Base-by-base conservation (phyloP, 116 monocot species). In the Iris pallida region DNA sequence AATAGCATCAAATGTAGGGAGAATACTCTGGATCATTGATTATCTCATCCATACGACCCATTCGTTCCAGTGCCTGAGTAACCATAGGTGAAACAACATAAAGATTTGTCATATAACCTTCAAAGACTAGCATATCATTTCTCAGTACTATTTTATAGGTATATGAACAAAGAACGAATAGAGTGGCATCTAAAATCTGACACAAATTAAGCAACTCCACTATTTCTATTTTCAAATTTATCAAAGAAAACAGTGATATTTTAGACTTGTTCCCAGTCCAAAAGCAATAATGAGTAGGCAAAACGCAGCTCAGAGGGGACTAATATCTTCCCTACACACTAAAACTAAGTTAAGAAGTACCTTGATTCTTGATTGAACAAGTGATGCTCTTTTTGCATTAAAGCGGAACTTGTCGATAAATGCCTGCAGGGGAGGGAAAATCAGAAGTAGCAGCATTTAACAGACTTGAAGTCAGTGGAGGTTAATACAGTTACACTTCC, bases 361-460 rank as follows among this genome's bases (percentile, higher is more conserved):
- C 98, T 98, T 98, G 71, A 98, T 98, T 93, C 98, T 90, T 57
- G 98, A 98, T 49, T 98, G 98, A 66, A 98, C 98, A 84, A 98
- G 98, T 59, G 98, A 93, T 76, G 93, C 98, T 30, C 98, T 74
- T 65, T 98, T 98, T 19, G 98, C 98, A 86, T 98, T 93, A 73
- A 88, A 98, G 20, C 98, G 85, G 72, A 98, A 98, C 61, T 98
- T 98, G 73, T 98, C 98, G 61, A 98, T 98, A 61, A 98, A 98
- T 56, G 83, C 82, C 98, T 98, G 86, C 69, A 85, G 0, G 68
- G 61, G 16, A 72, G 42, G 41, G 42, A 61, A 71, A 63, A 59
- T 59, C 14, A 18, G 20, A 78, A 40, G 16, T 0, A 68, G 41
- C 20, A 47, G 48, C 16, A 57, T 9, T 45, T 47, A 19, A 60